These are phyloP conservation scores for Dysphania ambrosioides DNA, from an alignment of 148 eudicot species.

Conservation along the genomic window DNA sequence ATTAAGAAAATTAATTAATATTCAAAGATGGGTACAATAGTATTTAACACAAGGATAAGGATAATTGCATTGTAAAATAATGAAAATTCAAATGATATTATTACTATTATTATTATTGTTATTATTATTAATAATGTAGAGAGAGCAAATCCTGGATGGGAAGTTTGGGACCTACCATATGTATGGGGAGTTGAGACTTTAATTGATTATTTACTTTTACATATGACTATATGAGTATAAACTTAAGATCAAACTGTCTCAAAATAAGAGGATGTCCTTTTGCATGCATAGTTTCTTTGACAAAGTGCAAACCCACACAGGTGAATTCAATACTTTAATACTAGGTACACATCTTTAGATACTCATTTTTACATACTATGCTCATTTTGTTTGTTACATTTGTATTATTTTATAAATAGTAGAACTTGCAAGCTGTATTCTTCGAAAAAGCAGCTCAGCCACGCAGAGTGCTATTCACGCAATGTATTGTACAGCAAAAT, in stretches of 20 bases:
- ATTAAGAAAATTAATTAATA: no score
- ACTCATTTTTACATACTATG: background rate
- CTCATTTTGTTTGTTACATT: constrained; percentile 9
- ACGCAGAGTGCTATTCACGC: constrained; percentile 26
- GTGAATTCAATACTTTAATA: no score
- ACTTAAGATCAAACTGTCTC: background rate
- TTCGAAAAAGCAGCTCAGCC: constrained; percentile 19
- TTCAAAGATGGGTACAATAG: no score
- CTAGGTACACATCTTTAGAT: no score
- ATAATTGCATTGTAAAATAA: no score
- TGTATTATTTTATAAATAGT: constrained; percentile 1
- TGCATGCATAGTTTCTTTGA: background rate
- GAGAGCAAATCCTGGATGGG: background rate
- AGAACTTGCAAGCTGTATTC: constrained; percentile 4
- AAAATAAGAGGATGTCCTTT: background rate
- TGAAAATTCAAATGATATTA: no score
- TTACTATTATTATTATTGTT: no score
- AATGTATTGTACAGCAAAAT: no score
- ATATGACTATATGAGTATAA: no score
- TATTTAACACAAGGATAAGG: no score
- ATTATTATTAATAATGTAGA: no score
- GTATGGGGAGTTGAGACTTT: background rate
- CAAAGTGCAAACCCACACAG: constrained; percentile 7
- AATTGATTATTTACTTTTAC: background rate
- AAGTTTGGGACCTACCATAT: background rate